These are phyloP conservation scores for Candida peoriensis DNA, from an alignment of 805 yeast species.

Conservation along the genomic window DNA sequence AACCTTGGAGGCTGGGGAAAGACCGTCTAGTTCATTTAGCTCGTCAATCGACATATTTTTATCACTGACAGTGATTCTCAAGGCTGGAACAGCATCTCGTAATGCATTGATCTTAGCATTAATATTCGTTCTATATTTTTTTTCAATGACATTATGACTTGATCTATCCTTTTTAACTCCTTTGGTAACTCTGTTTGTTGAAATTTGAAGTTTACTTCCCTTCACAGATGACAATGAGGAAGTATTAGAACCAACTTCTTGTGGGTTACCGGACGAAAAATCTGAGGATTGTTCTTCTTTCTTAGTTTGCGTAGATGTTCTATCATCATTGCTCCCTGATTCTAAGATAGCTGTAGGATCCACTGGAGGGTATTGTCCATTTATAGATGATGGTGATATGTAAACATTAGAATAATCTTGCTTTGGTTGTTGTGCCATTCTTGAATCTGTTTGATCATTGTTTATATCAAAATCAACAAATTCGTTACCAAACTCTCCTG, in stretches of 20 bases:
- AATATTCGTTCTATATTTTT: slow-evolving; percentile 73
- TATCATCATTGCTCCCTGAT: too few species aligned
- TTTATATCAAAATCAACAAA: slow-evolving; percentile 1
- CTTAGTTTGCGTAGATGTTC: too few species aligned
- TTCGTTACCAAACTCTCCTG: too few species aligned
- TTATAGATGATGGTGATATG: slow-evolving; percentile 7
- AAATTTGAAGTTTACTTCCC: slow-evolving; percentile 5
- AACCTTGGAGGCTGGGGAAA: slow-evolving; percentile 68
- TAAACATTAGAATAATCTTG: neutral
- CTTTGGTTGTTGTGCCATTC: neutral
- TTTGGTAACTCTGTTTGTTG: slow-evolving; percentile 28
- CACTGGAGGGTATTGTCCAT: neutral
- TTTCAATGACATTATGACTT: slow-evolving; percentile 76
- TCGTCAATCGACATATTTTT: slow-evolving; percentile 39
- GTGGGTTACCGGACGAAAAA: too few species aligned
- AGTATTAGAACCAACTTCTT: neutral
- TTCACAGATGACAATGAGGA: slow-evolving; percentile 7
- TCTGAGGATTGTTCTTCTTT: too few species aligned
- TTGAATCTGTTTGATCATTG: neutral
- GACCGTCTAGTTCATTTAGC: slow-evolving; percentile 62
- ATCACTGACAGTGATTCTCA: slow-evolving; percentile 56
- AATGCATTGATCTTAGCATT: slow-evolving; percentile 64
- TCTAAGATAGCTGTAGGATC: too few species aligned
- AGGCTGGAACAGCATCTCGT: slow-evolving; percentile 73
- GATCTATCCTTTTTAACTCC: slow-evolving; percentile 46